A percentile compares a stretch with the other conserved stretches of the same genome.
Conservation (phyloP, 352 stramenopile genomes). For the Globisporangium mamillatum region DNA sequence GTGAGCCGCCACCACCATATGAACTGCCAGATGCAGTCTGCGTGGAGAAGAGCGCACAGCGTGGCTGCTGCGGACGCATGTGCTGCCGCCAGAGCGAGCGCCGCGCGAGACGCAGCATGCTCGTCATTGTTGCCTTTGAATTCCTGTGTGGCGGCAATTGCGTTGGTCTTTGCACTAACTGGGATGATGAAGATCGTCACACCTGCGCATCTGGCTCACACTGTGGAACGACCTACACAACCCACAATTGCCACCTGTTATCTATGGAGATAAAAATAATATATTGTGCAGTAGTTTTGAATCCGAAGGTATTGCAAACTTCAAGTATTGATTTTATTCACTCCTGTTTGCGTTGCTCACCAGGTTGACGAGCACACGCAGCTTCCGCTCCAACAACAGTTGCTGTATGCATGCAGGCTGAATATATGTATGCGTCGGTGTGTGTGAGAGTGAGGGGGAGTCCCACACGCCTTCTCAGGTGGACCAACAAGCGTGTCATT, state of each 20-base stretch:
- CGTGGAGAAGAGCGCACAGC: conserved; percentile 10
- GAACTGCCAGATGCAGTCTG: neutral
- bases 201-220: neutral
- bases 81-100: conserved; percentile 10
- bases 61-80: neutral
- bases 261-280: no score
- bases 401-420: neutral
- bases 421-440: neutral
- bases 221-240: neutral
- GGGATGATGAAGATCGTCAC: conserved; percentile 4
- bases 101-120: conserved; percentile 14
- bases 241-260: neutral
- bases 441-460: neutral
- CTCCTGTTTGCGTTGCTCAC: no score
- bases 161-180: neutral
- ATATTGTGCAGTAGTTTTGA: no score
- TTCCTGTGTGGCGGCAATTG: conserved; percentile 5
- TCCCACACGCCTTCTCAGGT: neutral
- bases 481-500: neutral
- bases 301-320: no score
- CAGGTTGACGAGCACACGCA: neutral
- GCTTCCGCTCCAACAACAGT: neutral
- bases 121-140: conserved; percentile 11
- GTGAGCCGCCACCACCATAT: neutral
- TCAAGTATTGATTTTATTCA: no score